Conservation (phyloP, 1,284 basidiomycete species). For the Clitocybe nebularis region DNA sequence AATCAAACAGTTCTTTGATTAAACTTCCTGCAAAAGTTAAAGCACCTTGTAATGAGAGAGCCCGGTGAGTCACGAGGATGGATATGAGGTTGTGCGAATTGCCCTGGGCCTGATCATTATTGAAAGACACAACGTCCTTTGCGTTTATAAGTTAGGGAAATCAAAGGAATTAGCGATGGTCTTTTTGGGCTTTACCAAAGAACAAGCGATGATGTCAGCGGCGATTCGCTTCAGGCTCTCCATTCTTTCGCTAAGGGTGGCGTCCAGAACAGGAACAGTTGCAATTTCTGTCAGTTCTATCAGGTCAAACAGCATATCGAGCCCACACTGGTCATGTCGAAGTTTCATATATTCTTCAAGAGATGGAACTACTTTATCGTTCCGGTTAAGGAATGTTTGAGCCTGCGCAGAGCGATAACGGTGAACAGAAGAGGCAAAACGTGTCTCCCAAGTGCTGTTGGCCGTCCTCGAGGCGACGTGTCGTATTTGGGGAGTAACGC, state of each 20-base stretch:
- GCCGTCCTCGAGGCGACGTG: slow-evolving; percentile 19
- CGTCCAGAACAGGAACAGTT: slow-evolving; percentile 27
- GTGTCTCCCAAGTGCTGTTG: slow-evolving; percentile 14
- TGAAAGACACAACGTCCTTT: slow-evolving; percentile 50
- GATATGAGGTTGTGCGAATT: slow-evolving; percentile 40
- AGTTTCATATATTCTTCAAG: slow-evolving; percentile 44
- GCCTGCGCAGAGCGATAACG: slow-evolving; percentile 28
- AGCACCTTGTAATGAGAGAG: slow-evolving; percentile 43
- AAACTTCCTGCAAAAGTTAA: slow-evolving; percentile 39
- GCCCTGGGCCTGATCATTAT: slow-evolving; percentile 33
- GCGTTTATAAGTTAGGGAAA: slow-evolving; percentile 11
- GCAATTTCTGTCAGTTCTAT: slow-evolving; percentile 51
- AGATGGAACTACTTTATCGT: slow-evolving; percentile 27
- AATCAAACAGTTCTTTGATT: slow-evolving; percentile 35
- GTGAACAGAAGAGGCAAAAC: slow-evolving; percentile 32
- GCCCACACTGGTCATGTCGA: slow-evolving; percentile 44
- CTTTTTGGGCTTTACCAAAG: slow-evolving; percentile 33
- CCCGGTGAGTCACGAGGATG: slow-evolving; percentile 36
- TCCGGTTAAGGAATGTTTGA: slow-evolving; percentile 17
- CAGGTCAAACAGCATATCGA: slow-evolving; percentile 48
- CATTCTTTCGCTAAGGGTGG: slow-evolving; percentile 27
- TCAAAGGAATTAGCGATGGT: slow-evolving; percentile 3
- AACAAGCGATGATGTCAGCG: slow-evolving; percentile 43
- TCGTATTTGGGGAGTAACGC: slow-evolving; percentile 18
- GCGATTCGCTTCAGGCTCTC: slow-evolving; percentile 33